Evolutionary conservation across 495 filamentous ascomycete species (phyloP).

Genomic region (Podospora pseudopauciseta): DNA sequence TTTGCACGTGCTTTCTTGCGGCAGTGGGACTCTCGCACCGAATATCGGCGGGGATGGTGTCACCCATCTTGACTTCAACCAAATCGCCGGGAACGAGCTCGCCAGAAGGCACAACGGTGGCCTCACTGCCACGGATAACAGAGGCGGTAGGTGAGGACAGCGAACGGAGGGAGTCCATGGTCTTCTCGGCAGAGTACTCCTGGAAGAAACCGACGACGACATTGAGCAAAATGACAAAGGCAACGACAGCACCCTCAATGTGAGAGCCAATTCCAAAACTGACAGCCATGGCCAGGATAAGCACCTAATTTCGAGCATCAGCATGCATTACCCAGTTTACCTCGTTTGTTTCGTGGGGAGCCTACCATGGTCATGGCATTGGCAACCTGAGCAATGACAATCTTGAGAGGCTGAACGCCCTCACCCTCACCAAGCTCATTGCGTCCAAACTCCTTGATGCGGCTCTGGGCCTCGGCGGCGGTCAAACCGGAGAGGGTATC

Average conservation of each 20-base stretch:
- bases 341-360: neutral
- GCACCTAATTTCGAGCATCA: constrained; percentile 37
- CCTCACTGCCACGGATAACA: constrained; percentile 66
- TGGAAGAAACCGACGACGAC: constrained; percentile 74
- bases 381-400: constrained; percentile 53
- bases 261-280: constrained; percentile 76
- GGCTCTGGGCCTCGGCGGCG: constrained; percentile 37
- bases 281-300: constrained; percentile 79
- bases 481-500: constrained; percentile 49
- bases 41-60: constrained; percentile 70
- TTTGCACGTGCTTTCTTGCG: neutral
- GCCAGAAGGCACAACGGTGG: constrained; percentile 72
- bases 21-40: too few species aligned
- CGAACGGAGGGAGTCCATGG: constrained; percentile 73
- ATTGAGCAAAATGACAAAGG: constrained; percentile 76
- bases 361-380: constrained; percentile 52
- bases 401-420: constrained; percentile 49
- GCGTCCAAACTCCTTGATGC: constrained; percentile 42
- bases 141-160: constrained; percentile 75
- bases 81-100: constrained; percentile 78
- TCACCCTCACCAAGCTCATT: constrained; percentile 51
- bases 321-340: neutral
- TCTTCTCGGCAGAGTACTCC: constrained; percentile 85
- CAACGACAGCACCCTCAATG: constrained; percentile 81
- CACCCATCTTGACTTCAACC: constrained; percentile 71